Base-by-base conservation (phyloP, 2,329 filamentous ascomycete genomes). In the Pezicula neosporulosa region DNA sequence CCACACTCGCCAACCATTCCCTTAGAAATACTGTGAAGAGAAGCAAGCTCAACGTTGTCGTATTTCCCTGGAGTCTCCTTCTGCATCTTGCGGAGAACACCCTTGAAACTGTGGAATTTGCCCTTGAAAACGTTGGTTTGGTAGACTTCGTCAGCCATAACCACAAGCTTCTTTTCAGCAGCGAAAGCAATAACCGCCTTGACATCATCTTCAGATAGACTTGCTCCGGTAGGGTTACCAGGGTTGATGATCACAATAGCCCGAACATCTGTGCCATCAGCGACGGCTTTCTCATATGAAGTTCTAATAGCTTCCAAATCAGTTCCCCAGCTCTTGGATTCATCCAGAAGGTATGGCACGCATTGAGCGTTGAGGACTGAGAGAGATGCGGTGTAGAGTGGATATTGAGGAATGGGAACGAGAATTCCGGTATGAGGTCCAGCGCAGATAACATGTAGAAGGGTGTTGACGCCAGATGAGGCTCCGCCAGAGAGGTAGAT, bases 1-100 rank as follows among this genome's bases (percentile, higher is more conserved):
- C 94, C 94, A 70, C 94, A 99, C 77, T 99, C 94, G 67, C 94
- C 94, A 8, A 97, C 89, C 92, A 99, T 97, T 64, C 94, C 94
- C 82, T 99, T 99, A 68, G 90, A 96, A 50, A 95, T 81, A 64
- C 87, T 93, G 79, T 99, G 93, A 59, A 99, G 78, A 48, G 90
- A 96, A 45, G 87, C 93, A 52, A 99, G 83, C 76, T 97, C 92
- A 54, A 99, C 77, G 60, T 82, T 70, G 71, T 96, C 89, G 73
- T 90, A 97, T 68, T 84, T 85, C 64, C 84, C 88, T 1, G 87
- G 82, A 42, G 78, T 72, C 66, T 86, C 81, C 69, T 86, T 77
- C 71, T 97, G 93, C 64, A 97, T 75, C 61, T 87, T 79, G 57
- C 92, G 83, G 47, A 99, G 82, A 38, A 87, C 85, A 63, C 88